These are phyloP conservation scores for Leishmania tropica DNA, from an alignment of 208 protist genomes.

Conservation along the genomic window DNA sequence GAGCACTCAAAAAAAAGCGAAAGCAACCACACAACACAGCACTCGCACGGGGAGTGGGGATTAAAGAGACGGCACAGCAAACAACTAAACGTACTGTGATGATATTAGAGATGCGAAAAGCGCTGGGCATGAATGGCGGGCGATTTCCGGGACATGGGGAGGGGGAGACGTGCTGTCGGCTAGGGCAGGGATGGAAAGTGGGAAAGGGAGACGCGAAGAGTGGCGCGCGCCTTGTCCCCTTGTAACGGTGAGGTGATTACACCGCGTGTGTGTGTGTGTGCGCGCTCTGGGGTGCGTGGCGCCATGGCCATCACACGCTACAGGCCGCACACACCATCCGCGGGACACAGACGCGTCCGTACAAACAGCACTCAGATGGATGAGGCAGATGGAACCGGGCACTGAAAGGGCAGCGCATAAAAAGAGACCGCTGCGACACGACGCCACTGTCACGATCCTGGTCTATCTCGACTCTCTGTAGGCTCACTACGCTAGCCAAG, in stretches of 20 bases:
- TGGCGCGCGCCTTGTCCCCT: not conserved
- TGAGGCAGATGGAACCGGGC: not conserved
- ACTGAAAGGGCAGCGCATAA: not conserved
- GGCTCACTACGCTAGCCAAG: not conserved
- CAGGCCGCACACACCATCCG: not conserved
- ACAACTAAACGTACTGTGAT: not conserved
- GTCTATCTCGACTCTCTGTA: not conserved
- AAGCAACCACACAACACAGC: not conserved
- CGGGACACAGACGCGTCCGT: not conserved
- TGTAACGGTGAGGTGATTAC: not conserved
- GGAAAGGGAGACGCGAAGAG: not conserved
- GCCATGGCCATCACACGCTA: not conserved
- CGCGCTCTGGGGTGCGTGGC: too few relatives aligned
- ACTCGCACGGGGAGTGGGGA: not conserved
- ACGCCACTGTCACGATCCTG: not conserved
- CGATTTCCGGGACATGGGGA: not conserved
- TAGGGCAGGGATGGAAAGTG: too few relatives aligned
- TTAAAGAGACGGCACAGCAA: too few relatives aligned
- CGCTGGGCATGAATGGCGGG: not conserved
- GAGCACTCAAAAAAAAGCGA: not conserved
- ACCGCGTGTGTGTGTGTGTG: not conserved
- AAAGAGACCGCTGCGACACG: not conserved
- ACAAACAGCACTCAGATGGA: not conserved
- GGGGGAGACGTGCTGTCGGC: not conserved
- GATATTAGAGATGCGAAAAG: not conserved